Conservation (phyloP, 169 alveolate species). For the Cryptosporidium meleagridis region DNA sequence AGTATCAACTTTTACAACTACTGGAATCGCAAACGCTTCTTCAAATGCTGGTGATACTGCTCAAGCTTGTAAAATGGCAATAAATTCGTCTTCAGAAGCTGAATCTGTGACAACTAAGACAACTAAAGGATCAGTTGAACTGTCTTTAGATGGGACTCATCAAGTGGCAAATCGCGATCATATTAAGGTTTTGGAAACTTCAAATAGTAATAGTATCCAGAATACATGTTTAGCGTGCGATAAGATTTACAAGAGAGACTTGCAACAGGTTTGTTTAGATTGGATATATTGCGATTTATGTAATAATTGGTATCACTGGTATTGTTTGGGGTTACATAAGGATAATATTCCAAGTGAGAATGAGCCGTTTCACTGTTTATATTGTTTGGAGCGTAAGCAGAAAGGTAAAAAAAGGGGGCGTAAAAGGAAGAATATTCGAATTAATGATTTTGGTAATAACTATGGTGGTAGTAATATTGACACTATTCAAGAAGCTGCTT, state of each 20-base stretch:
- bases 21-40: too few relatives aligned
- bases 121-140: background rate
- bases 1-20: background rate
- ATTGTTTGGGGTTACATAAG: constrained; percentile 36
- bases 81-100: too few relatives aligned
- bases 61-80: too few relatives aligned
- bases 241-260: constrained; percentile 35
- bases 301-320: constrained; percentile 70
- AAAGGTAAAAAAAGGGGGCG: constrained; percentile 3
- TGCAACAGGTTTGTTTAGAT: constrained; percentile 25
- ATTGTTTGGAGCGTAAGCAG: background rate
- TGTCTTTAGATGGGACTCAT: background rate
- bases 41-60: too few relatives aligned
- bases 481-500: background rate
- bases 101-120: too few relatives aligned
- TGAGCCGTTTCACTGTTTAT: constrained; percentile 43
- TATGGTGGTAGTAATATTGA: background rate
- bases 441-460: background rate
- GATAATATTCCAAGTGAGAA: constrained; percentile 44
- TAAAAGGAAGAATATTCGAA: background rate
- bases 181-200: background rate
- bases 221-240: constrained; percentile 56
- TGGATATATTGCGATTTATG: constrained; percentile 74
- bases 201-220: background rate
- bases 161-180: background rate